Percentiles rank a stretch among this genome's conserved stretches.
Evolutionary conservation across 2,329 filamentous ascomycete genomes (phyloP).

Genomic region (Aspergillus ochraceus): DNA sequence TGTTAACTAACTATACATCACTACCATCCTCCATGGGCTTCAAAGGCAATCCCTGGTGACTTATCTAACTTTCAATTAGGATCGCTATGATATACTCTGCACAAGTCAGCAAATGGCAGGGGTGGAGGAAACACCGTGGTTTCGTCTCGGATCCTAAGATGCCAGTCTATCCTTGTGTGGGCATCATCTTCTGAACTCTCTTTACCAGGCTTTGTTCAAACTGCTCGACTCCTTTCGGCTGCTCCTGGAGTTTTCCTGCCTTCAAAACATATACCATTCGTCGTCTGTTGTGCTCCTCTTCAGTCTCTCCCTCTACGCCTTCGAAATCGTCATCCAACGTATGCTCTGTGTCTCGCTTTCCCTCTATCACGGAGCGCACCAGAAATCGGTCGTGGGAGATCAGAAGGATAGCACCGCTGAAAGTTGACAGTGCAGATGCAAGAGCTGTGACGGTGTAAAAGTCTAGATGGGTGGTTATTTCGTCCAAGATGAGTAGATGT

Average conservation of each 20-base stretch:
- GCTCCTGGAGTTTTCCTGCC: constrained; percentile 54
- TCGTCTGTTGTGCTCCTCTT: constrained; percentile 43
- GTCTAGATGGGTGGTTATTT: constrained; percentile 82
- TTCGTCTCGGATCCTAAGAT: no score
- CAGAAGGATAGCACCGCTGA: constrained; percentile 72
- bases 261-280: constrained; percentile 63
- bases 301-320: constrained; percentile 49
- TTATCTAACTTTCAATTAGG: no score
- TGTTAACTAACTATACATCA: no score
- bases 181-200: constrained; percentile 52
- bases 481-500: constrained; percentile 74
- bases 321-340: constrained; percentile 46
- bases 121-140: no score
- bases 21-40: no score
- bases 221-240: constrained; percentile 62
- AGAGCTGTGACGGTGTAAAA: constrained; percentile 76
- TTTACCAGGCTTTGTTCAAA: constrained; percentile 66
- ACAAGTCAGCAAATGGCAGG: no score
- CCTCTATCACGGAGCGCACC: constrained; percentile 71
- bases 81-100: no score
- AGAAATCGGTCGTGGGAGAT: constrained; percentile 85
- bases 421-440: constrained; percentile 63
- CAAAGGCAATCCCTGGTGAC: no score
- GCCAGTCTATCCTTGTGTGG: constrained; percentile 3
- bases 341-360: constrained; percentile 46